Evolutionary conservation across 805 yeast genomes (phyloP).

Genomic region (Candida mattraensis): DNA sequence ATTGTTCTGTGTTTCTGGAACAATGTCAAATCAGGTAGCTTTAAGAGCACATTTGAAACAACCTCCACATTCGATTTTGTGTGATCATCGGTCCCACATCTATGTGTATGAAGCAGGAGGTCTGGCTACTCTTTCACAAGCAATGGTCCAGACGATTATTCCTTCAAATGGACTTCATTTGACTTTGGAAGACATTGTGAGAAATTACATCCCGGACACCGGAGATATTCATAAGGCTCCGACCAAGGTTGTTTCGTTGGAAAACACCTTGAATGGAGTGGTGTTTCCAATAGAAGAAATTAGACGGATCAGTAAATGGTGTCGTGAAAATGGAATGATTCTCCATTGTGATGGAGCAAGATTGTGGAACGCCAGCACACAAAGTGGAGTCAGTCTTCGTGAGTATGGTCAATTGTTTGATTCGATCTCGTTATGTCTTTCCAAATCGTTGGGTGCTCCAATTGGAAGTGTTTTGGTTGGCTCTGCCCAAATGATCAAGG

Average conservation of each 20-base stretch:
- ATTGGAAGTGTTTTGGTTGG: constrained; percentile 89
- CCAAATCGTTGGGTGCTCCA: constrained; percentile 92
- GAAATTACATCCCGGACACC: constrained; percentile 63
- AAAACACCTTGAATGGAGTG: constrained; percentile 85
- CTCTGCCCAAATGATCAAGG: constrained; percentile 50
- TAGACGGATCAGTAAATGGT: constrained; percentile 66
- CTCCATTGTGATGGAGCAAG: constrained; percentile 96
- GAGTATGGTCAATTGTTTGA: constrained; percentile 80
- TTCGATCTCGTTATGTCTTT: constrained; percentile 84
- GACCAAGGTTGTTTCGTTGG: constrained; percentile 78
- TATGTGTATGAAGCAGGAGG: constrained; percentile 90
- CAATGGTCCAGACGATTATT: constrained; percentile 82
- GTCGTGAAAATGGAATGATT: constrained; percentile 54
- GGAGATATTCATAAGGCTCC: constrained; percentile 90
- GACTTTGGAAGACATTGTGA: constrained; percentile 76
- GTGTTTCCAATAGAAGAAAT: constrained; percentile 80
- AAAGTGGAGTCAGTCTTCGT: constrained; percentile 61
- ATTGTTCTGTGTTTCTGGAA: constrained; percentile 83
- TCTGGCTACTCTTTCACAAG: constrained; percentile 82
- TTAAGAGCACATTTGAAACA: constrained; percentile 70
- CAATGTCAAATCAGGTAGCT: constrained; percentile 86
- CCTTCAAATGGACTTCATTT: constrained; percentile 76
- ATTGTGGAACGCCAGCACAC: constrained; percentile 85
- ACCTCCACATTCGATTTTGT: constrained; percentile 83
- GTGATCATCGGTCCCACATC: constrained; percentile 86